Evolutionary conservation across 1,139 yeast genomes (phyloP), one percentile per base, ranked within the genome.

Genomic region (Suhomyces atakaporum): DNA sequence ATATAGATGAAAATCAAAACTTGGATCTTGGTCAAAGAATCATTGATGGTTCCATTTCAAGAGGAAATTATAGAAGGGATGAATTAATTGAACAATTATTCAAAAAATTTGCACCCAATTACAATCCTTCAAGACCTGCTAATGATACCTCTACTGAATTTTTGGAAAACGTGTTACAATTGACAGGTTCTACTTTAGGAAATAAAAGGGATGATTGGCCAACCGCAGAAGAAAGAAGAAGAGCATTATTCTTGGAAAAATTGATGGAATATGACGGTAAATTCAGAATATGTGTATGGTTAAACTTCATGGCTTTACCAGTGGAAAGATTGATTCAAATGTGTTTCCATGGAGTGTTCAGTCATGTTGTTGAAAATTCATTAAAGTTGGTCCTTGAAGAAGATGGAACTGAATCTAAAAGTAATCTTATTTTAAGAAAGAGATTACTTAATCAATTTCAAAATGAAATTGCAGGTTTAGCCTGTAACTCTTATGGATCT

Each of bases 401-500:
- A 24, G 27, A 25, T 7, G 40, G 30, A 3, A 30, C 27, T 11
- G 74, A 70, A 49, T 75, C 83, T 1, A 73, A 72, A 35, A 58
- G 69, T 7, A 67, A 74, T 8, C 77, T 76, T 22, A 63, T 75
- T 23, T 66, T 85, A 25, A 69, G 80, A 45, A 81, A 95, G 51
- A 78, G 90, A 51, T 60, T 90, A 25, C 65, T 90, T 43, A 89
- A 90, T 54, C 63, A 73, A 11, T 69, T 92, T 43, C 76, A 77
- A 39, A 62, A 63, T 35, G 63, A 69, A 25, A 68, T 79, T 23
- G 81, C 73, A 16, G 76, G 69, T 7, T 69, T 92, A 45, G 73
- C 96, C 0, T 82, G 95, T 52, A 85, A 90, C 53, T 87, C 96
- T 0, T 86, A 88, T 47, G 97, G 95, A 1, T 89, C 97, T 2